These are phyloP conservation scores for Ustilago loliicola DNA, from an alignment of 1,284 basidiomycete genomes.

Conservation along the genomic window DNA sequence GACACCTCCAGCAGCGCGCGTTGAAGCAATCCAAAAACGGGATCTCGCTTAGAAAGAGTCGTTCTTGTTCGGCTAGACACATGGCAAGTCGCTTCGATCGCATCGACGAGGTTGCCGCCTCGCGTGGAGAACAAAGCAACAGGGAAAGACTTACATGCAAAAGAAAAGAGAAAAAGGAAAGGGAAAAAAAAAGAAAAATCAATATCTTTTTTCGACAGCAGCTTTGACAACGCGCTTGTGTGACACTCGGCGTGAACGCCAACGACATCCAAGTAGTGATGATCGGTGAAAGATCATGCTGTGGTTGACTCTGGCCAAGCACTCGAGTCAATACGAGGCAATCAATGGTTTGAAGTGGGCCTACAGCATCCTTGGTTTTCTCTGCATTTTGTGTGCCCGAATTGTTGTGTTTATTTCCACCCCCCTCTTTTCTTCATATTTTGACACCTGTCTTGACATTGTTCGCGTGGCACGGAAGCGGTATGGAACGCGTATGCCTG, in stretches of 20 bases:
- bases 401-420: background rate
- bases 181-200: too few species aligned
- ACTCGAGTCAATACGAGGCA: background rate
- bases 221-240: too few species aligned
- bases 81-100: background rate
- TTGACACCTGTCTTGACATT: background rate
- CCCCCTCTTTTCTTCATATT: background rate
- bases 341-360: background rate
- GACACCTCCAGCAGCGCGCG: background rate
- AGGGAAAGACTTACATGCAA: too few species aligned
- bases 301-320: background rate
- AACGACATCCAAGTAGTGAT: too few species aligned
- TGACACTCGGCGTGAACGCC: too few species aligned
- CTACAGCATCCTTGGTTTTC: background rate
- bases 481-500: background rate
- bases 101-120: background rate
- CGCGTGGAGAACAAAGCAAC: background rate
- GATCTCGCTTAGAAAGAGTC: background rate
- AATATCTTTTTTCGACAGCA: too few species aligned
- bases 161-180: too few species aligned
- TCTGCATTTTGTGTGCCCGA: background rate
- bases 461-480: slow-evolving; percentile 2
- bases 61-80: background rate
- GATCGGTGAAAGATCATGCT: background rate
- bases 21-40: background rate